phyloP scores from a whole-genome alignment of 352 stramenopile genomes.

The Globisporangium emineosum region DNA sequence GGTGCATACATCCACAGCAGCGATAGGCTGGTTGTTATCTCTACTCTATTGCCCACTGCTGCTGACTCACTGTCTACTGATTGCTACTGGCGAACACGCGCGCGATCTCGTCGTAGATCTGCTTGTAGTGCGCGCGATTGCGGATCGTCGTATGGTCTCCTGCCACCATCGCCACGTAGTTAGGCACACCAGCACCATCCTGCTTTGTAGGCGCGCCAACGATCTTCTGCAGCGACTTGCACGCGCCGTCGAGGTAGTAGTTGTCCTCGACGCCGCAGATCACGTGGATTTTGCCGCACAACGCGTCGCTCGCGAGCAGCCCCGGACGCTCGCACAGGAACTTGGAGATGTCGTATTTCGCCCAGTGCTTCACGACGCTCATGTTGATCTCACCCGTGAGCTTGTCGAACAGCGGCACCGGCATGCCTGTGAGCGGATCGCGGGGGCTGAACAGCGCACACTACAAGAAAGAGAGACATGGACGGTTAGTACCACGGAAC shows the following conservation, averaged over 20 bases:
- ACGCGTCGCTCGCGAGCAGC: constrained; percentile 32
- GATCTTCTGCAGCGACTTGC: constrained; percentile 50
- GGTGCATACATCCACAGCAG: not conserved
- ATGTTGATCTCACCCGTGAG: constrained; percentile 62
- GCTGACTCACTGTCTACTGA: not conserved
- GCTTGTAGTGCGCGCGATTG: constrained; percentile 56
- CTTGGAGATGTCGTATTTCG: constrained; percentile 64
- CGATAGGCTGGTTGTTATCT: not conserved
- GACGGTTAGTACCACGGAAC: not conserved
- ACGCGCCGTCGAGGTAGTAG: constrained; percentile 74
- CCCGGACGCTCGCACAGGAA: constrained; percentile 33
- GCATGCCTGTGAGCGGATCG: constrained; percentile 40
- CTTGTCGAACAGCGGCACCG: constrained; percentile 70
- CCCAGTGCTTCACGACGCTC: constrained; percentile 56
- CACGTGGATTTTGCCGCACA: constrained; percentile 67
- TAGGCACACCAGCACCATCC: constrained; percentile 26
- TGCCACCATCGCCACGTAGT: constrained; percentile 66
- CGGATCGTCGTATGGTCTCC: constrained; percentile 73
- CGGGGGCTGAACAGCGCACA: constrained; percentile 60
- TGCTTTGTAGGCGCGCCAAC: constrained; percentile 28
- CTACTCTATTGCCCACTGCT: constrained; percentile 8
- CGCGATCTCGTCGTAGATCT: constrained; percentile 66
- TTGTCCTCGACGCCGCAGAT: constrained; percentile 72
- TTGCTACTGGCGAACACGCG: constrained; percentile 16
- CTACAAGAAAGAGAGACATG: constrained; percentile 22